Evolutionary conservation across 768 basidiomycete species (phyloP), one percentile per base, ranked within the genome.

Genomic region (Hygrophorus russula): DNA sequence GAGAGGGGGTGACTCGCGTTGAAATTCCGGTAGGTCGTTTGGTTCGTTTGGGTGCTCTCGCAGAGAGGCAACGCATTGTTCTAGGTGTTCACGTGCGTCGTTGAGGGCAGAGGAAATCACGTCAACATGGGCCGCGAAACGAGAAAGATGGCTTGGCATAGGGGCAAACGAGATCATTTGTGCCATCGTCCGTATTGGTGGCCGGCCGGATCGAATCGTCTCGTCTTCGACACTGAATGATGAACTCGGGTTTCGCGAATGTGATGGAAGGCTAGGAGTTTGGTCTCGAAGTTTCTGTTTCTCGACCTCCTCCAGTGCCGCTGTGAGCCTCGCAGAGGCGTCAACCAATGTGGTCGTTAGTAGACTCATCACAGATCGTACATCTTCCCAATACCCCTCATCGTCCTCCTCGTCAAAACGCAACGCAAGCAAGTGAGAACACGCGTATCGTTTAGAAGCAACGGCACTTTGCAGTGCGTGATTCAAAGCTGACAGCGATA

Each of bases 321-420:
- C 78, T 0, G 67, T 59, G 4, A 91, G 67, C 19, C 79, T 62
- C 6, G 76, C 64, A 1, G 79, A 69, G 2, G 81, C 73, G 49
- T 88, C 85, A 2, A 68, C 66, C 28, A 90, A 67, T 7, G 83
- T 71, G 32, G 69, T 77, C 6, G 80, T 81, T 47, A 90, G 59
- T 10, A 90, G 57, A 10, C 66, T 68, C 69, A 88, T 80, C 39
- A 91, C 76, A 19, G 79, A 76, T 11, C 81, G 71, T 20, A 85
- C 85, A 51, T 89, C 80, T 51, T 89, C 87, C 87, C 87, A 91
- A 51, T 91, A 91, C 4, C 69, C 66, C 40, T 80, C 79, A 49
- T 85, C 82, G 28, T 80, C 82, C 38, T 75, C 76, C 36, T 80
- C 79, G 34, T 50, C 55, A 55, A 91, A 91, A 1, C 88, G 71